A percentile compares a stretch with the other conserved stretches of the same genome.
Evolutionary conservation across 2,329 filamentous ascomycete genomes (phyloP).

Genomic region (Aureobasidium mangrovei): DNA sequence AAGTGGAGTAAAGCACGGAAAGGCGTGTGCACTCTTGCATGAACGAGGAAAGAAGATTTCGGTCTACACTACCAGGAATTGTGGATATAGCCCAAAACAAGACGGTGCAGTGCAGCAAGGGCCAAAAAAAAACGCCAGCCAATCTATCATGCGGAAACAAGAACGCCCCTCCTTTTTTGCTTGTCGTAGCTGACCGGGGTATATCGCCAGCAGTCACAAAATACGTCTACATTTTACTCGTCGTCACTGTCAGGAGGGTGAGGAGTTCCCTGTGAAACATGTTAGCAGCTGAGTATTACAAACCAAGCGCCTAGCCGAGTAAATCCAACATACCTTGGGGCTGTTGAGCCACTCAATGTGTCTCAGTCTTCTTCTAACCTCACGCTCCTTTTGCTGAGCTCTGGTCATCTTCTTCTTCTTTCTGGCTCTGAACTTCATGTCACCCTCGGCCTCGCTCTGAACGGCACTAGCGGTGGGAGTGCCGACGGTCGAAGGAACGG

Average conservation of each 20-base stretch:
- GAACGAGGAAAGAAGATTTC: background rate
- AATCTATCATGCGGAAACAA: background rate
- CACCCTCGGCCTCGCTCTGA: constrained; percentile 63
- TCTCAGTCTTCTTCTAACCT: constrained; percentile 75
- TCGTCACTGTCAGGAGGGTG: constrained; percentile 71
- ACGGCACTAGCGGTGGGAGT: constrained; percentile 25
- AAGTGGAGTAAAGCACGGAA: background rate
- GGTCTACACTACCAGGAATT: background rate
- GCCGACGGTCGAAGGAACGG: constrained; percentile 22
- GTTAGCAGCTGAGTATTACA: background rate
- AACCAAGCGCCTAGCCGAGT: background rate
- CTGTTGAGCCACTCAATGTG: constrained; percentile 73
- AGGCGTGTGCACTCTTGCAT: background rate
- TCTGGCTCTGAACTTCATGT: constrained; percentile 83
- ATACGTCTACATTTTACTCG: constrained; percentile 41
- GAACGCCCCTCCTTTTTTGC: background rate
- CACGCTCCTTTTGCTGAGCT: constrained; percentile 88
- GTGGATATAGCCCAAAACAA: constrained; percentile 7
- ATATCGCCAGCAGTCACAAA: constrained; percentile 8
- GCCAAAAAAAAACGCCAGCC: constrained; percentile 1
- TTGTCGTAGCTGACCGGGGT: constrained; percentile 2
- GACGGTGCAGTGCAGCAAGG: background rate
- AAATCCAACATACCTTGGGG: constrained; percentile 38
- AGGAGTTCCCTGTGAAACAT: constrained; percentile 55
- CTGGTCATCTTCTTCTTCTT: constrained; percentile 99